These are phyloP conservation scores for Mortierella sp. DNA, from an alignment of 371 early-diverging fungal genomes.

Conservation along the genomic window DNA sequence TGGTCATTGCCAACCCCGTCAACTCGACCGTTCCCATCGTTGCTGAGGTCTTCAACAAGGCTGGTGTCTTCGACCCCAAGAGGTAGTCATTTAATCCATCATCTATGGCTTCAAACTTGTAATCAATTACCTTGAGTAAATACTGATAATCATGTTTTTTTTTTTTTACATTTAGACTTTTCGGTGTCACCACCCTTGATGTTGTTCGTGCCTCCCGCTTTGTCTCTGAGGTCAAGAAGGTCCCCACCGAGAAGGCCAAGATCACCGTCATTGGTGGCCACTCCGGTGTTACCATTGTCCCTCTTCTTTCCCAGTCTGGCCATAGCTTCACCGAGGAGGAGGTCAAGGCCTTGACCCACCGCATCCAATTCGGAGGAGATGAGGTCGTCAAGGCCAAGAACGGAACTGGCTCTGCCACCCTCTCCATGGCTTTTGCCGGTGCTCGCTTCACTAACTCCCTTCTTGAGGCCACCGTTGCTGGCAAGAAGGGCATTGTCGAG, in stretches of 20 bases:
- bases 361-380: slow-evolving; percentile 99
- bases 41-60: slow-evolving; percentile 96
- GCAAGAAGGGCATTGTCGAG: slow-evolving; percentile 92
- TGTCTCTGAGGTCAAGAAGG: slow-evolving; percentile 85
- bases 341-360: slow-evolving; percentile 92
- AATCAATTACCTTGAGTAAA: neutral
- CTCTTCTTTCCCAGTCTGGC: slow-evolving; percentile 92
- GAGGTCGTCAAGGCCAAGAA: slow-evolving; percentile 99
- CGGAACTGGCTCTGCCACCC: slow-evolving; percentile 97
- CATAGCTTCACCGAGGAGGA: slow-evolving; percentile 90
- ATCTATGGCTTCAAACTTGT: too few species aligned
- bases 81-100: slow-evolving; percentile 54
- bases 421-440: slow-evolving; percentile 99
- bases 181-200: slow-evolving; percentile 99
- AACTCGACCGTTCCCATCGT: slow-evolving; percentile 99
- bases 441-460: slow-evolving; percentile 95
- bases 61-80: slow-evolving; percentile 94
- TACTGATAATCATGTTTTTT: neutral
- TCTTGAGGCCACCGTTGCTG: slow-evolving; percentile 87
- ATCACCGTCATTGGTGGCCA: slow-evolving; percentile 98
- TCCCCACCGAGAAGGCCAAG: slow-evolving; percentile 79
- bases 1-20: slow-evolving; percentile 99
- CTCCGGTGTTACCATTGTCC: slow-evolving; percentile 98
- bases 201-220: slow-evolving; percentile 98
- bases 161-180: slow-evolving; percentile 68